phyloP scores from a whole-genome alignment of 805 yeast species.

The Barnettozyma californica region DNA sequence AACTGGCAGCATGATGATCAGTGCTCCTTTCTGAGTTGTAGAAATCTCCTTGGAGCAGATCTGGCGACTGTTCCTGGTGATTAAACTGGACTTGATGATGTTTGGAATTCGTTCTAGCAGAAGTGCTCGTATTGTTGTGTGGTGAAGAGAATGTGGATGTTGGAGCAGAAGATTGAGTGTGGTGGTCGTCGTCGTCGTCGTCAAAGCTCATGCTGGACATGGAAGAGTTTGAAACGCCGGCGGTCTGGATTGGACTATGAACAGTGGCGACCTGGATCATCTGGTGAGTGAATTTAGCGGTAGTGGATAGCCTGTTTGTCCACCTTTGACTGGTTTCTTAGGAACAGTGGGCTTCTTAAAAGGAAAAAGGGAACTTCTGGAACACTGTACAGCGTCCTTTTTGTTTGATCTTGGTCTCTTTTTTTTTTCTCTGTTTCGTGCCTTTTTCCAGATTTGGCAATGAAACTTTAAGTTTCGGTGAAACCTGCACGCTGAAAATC shows the following conservation, averaged over 20 bases:
- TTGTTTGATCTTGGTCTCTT: background rate
- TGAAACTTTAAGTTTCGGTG: too few species aligned
- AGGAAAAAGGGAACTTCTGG: background rate
- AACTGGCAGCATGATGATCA: conserved; percentile 17
- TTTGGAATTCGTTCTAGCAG: conserved; percentile 3
- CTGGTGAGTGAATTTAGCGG: background rate
- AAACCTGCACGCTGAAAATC: too few species aligned
- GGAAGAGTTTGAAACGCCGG: conserved; percentile 5
- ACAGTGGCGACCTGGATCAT: background rate
- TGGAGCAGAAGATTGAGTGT: conserved; percentile 12
- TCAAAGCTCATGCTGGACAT: conserved; percentile 11
- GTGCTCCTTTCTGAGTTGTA: conserved; percentile 14
- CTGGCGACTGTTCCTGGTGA: conserved; percentile 17
- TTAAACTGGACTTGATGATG: conserved; percentile 6
- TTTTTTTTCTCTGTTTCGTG: background rate
- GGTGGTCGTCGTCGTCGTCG: conserved; percentile 9
- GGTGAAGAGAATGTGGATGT: conserved; percentile 18
- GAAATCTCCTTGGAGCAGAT: conserved; percentile 17
- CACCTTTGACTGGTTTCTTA: background rate
- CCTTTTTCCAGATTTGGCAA: background rate
- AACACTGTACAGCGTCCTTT: too few species aligned
- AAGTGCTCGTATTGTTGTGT: conserved; percentile 1
- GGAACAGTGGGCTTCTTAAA: background rate
- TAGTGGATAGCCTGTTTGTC: background rate
- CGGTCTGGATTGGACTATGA: background rate